Evolutionary conservation across 2,329 filamentous ascomycete species (phyloP), one percentile per base, ranked within the genome.

Genomic region (Fusarium sublunatum): DNA sequence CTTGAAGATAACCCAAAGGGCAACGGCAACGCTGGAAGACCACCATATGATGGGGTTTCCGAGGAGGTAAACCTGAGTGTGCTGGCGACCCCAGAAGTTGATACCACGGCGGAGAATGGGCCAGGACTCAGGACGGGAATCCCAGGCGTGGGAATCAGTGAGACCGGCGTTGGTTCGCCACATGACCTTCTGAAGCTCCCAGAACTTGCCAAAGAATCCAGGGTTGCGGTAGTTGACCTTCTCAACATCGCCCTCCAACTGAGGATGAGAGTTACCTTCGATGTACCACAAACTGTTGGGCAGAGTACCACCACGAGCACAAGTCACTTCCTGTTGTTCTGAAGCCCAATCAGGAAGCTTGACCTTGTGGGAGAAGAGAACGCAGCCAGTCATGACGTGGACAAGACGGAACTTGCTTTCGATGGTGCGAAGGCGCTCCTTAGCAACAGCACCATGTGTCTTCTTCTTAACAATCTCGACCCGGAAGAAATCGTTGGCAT

Each of bases 271-370:
- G 76, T 99, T 99, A 67, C 87, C 87, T 78, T 99, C 95, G 62
- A 99, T 83, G 72, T 97, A 98, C 95, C 95, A 99, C 68, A 99
- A 80, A 72, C 93, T 97, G 85, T 99, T 99, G 52, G 95, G 95
- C 34, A 97, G 81, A 61, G 93, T 97, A 69, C 93, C 95, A 43
- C 91, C 90, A 69, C 89, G 90, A 7, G 95, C 95, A 74, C 95
- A 99, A 19, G 94, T 98, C n/a, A 99, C 95, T 78, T 99, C 95
- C 77, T 99, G 95, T 77, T 99, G 95, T 77, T 98, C 95, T 48
- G 90, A 99, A 42, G 91, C 95, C 95, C 95, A 99, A 3, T 96
- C 93, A 4, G 95, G 95, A 56, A 99, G 88, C 82, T 99, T 99
- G 75, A 98, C 93, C 81, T 97, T 98, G 84, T 99, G 95, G 1